Percentiles rank a stretch among this genome's conserved stretches.
These are phyloP conservation scores for Hyphopichia khmerensis DNA, from an alignment of 1,139 yeast species.

Conservation along the genomic window DNA sequence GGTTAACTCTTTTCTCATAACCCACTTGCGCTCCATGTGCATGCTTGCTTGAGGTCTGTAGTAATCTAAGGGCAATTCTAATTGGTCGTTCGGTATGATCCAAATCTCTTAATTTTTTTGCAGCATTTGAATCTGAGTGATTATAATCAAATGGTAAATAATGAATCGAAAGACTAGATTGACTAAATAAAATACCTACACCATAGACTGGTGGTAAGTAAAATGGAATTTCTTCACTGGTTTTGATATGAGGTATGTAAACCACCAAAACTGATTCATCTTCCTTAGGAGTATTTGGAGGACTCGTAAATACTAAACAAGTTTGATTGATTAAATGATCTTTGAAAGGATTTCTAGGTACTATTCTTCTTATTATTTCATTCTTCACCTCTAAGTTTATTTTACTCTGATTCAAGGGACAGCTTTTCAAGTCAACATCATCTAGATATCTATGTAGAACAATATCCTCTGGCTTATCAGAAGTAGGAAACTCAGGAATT, in stretches of 20 bases:
- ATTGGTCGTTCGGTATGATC: slow-evolving; percentile 59
- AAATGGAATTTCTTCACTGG: slow-evolving; percentile 71
- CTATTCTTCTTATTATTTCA: slow-evolving; percentile 71
- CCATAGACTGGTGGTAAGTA: slow-evolving; percentile 83
- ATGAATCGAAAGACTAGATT: slow-evolving; percentile 66
- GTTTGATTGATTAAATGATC: slow-evolving; percentile 85
- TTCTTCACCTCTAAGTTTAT: slow-evolving; percentile 37
- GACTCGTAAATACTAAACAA: slow-evolving; percentile 50
- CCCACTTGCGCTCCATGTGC: slow-evolving; percentile 82
- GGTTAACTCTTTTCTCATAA: slow-evolving; percentile 83
- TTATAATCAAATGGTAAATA: slow-evolving; percentile 61
- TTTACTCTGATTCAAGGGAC: slow-evolving; percentile 34
- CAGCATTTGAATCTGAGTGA: slow-evolving; percentile 10
- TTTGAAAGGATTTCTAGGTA: slow-evolving; percentile 87
- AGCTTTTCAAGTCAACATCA: slow-evolving; percentile 52
- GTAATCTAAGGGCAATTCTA: slow-evolving; percentile 76
- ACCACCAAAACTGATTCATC: slow-evolving; percentile 55
- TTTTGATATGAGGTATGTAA: slow-evolving; percentile 71
- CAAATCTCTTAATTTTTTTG: slow-evolving; percentile 28
- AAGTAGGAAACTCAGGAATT: slow-evolving; percentile 32
- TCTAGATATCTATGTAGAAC: slow-evolving; percentile 49
- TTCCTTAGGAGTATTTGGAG: slow-evolving; percentile 9
- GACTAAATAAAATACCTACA: slow-evolving; percentile 68
- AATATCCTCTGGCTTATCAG: slow-evolving; percentile 26
- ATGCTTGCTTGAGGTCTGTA: slow-evolving; percentile 81